Evolutionary conservation across 495 filamentous ascomycete species (phyloP), one percentile per base, ranked within the genome.

Genomic region (Hypoxylon intermedium): DNA sequence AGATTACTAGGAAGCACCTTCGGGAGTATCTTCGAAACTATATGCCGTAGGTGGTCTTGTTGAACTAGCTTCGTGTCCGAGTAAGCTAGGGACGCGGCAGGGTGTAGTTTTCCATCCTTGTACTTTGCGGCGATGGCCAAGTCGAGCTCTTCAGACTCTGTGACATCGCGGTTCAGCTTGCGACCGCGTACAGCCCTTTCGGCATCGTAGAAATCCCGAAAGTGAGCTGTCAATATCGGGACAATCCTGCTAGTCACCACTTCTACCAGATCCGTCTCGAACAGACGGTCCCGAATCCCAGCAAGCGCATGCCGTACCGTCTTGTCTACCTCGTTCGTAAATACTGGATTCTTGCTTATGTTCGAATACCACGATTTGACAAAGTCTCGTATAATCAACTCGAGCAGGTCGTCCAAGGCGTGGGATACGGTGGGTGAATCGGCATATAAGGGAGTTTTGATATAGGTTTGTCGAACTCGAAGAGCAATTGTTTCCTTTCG

Each of bases 131-230:
- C 94, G 70, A 98, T 96, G 1, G 94, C 94, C 60, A 95, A 78
- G 74, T 97, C 89, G 56, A 99, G 78, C 77, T 98, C 95, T 63
- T 96, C 93, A 1, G 92, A 96, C 73, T 99, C 95, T 7, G 95
- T 99, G 24, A 99, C 86, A 70, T 87, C 91, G 30, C 89, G 85
- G 58, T 89, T 92, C 58, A 98, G 75, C 70, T 95, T 87, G 63
- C 87, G 88, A 19, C 95, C 95, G 57, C 94, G 83, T 5, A 99
- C 88, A 15, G 84, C 82, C 42, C 89, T 85, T 76, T 99, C 95
- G 7, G 95, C 95, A 40, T 95, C 85, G 65, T 91, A 91, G 67
- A 96, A 96, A 55, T 96, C 89, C 57, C 85, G 89, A 55, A 99
- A 84, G 71, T 99, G 95, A 4, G 85, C 81, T n/a, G 94, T 97